Conservation (phyloP, 2,329 filamentous ascomycete genomes). For the Aspergillus ochraceus region DNA sequence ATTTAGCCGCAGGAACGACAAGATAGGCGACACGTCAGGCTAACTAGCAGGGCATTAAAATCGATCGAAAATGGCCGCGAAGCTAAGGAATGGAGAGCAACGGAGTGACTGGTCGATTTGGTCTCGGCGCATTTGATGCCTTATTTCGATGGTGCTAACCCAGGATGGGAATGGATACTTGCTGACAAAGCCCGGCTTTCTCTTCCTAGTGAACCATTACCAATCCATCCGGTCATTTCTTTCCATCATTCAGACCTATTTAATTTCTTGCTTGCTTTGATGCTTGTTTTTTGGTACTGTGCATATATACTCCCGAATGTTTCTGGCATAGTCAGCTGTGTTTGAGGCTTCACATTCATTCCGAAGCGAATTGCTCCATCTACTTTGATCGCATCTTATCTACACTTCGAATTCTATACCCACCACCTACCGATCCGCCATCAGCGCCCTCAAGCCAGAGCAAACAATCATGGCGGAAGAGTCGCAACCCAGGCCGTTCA, state of each 20-base stretch:
- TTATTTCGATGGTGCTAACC: background rate
- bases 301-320: background rate
- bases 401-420: background rate
- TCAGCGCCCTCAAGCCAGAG: background rate
- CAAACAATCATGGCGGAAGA: background rate
- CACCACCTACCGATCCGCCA: background rate
- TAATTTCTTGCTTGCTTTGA: background rate
- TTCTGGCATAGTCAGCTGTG: background rate
- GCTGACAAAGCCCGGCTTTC: conserved; percentile 6
- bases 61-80: background rate
- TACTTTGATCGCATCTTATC: background rate
- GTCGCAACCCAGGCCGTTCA: conserved; percentile 11
- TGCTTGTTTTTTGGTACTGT: background rate
- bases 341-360: background rate
- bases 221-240: background rate
- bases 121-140: background rate
- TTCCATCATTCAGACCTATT: background rate
- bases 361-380: background rate
- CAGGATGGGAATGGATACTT: too few species aligned
- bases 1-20: background rate
- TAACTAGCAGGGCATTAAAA: background rate
- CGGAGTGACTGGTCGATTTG: background rate
- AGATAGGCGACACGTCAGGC: background rate
- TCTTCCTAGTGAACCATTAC: background rate
- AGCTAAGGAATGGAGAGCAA: background rate